Base-by-base conservation (phyloP, 2,329 filamentous ascomycete species). In the Trichoderma sp. region DNA sequence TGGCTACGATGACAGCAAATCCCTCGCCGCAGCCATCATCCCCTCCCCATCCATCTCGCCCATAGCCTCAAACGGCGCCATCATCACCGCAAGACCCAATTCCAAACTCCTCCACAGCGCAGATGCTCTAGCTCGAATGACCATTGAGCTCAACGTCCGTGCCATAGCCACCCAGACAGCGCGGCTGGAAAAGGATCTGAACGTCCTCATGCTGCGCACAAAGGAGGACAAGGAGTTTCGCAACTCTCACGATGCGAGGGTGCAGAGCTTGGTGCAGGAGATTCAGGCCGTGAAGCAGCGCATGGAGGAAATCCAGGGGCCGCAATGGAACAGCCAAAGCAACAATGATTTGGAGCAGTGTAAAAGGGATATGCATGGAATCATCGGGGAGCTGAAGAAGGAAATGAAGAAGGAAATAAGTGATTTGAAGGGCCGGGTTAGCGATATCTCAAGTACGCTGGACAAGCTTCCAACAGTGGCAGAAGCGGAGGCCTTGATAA, bases 41-140 rank as follows among this genome's bases (percentile, higher is more conserved):
- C 39, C 34, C 10, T 69, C 59, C 0, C 49, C 60, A 5, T 56
- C 61, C 32, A 39, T 54, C n/a, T 51, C 61, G 14, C 30, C 66
- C 49, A n/a, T 51, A 28, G 18, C 59, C 59, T 18, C 21, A 26
- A 60, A 39, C 13, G 11, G 58, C 10, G 5, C 54, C 63, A 14
- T 54, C 39, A 14, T 32, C 54, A 52, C 37, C 32, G 37, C 39
- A 52, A 60, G 37, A 24, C 52, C 16, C 6, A 55, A n/a, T 43
- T 43, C 18, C 46, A 59, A 21, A 34, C 66, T 78, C 8, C 52
- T 75, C 32, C 69, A 70, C 11, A 74, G 76, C 32, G 77, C 79
- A 49, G 75, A 79, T 4, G 75, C 77, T 37, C 74, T 81, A n/a
- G 76, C 79, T 5, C 73, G 70, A 52, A 80, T 81, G 77, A 80